Conservation (phyloP, 1,139 yeast genomes). For the Kluyveromyces sp. region DNA sequence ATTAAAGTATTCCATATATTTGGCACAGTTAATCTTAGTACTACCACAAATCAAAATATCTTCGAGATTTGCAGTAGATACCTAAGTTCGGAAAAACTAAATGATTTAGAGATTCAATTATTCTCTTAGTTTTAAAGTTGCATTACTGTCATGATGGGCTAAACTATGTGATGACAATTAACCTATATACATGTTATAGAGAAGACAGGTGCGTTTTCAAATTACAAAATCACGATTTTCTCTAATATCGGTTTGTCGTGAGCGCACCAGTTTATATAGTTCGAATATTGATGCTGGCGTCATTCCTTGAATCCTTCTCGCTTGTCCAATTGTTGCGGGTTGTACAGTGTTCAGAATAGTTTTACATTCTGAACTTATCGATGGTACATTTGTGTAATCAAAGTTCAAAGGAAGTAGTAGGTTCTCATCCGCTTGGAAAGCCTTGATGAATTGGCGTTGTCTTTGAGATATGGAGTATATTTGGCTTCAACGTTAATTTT, state of each 20-base stretch:
- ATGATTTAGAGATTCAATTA: slow-evolving; percentile 18
- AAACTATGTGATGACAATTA: background rate
- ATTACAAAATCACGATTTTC: background rate
- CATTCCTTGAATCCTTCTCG: slow-evolving; percentile 86
- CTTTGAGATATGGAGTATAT: slow-evolving; percentile 75
- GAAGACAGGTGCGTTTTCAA: too few species aligned
- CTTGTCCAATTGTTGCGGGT: slow-evolving; percentile 91
- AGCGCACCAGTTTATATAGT: slow-evolving; percentile 37
- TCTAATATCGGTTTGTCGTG: slow-evolving; percentile 11
- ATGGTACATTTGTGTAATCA: slow-evolving; percentile 47
- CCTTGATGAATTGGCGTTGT: slow-evolving; percentile 62
- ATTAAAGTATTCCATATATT: slow-evolving; percentile 11
- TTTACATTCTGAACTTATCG: slow-evolving; percentile 69
- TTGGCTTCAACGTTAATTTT: slow-evolving; percentile 73
- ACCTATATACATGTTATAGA: background rate
- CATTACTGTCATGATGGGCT: too few species aligned
- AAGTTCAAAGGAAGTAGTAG: slow-evolving; percentile 57
- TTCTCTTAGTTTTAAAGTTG: slow-evolving; percentile 5
- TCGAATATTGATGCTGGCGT: slow-evolving; percentile 82
- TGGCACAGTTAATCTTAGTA: slow-evolving; percentile 8
- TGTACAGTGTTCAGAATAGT: slow-evolving; percentile 62
- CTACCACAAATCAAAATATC: slow-evolving; percentile 16
- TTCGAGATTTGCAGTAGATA: slow-evolving; percentile 21
- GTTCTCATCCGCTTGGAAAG: slow-evolving; percentile 78
- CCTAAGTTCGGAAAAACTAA: slow-evolving; percentile 21